Evolutionary conservation across 176 grass and related monocot genomes (phyloP).

Genomic region (Triticum monococcum): DNA sequence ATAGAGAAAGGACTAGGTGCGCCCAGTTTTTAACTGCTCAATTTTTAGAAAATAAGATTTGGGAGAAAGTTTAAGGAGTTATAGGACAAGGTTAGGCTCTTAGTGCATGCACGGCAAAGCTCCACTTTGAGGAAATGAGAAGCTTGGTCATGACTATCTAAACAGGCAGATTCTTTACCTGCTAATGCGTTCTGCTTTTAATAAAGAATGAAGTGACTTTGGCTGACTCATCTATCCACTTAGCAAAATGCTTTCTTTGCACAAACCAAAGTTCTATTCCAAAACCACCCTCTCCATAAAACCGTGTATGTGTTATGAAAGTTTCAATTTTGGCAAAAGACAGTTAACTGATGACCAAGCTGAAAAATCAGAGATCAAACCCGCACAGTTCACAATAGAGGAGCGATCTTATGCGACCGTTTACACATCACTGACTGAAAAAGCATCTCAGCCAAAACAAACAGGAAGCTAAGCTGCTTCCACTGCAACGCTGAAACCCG

Average conservation of each 20-base stretch:
- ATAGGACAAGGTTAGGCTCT: no score
- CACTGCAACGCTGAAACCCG: not conserved
- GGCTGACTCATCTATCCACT: not conserved
- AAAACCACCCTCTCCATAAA: not conserved
- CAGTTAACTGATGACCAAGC: not conserved
- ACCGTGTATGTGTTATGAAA: no score
- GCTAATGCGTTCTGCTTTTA: not conserved
- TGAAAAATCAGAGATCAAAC: not conserved
- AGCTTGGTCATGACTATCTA: no score
- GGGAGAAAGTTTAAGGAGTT: no score
- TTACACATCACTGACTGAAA: not conserved
- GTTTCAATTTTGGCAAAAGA: not conserved
- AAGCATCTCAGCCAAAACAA: not conserved
- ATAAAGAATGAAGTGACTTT: not conserved
- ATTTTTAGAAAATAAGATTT: no score
- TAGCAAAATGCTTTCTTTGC: not conserved
- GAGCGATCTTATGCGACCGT: not conserved
- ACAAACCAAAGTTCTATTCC: not conserved
- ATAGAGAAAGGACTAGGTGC: no score
- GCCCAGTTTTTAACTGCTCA: no score
- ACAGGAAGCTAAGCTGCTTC: constrained; percentile 38
- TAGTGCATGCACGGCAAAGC: no score
- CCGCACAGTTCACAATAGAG: not conserved
- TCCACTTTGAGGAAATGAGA: no score
- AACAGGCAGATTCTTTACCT: not conserved